Percentiles rank a stretch among this genome's conserved stretches.
phyloP scores from a whole-genome alignment of 2,329 filamentous ascomycete genomes.

The Torrubiella hemipterigena region DNA sequence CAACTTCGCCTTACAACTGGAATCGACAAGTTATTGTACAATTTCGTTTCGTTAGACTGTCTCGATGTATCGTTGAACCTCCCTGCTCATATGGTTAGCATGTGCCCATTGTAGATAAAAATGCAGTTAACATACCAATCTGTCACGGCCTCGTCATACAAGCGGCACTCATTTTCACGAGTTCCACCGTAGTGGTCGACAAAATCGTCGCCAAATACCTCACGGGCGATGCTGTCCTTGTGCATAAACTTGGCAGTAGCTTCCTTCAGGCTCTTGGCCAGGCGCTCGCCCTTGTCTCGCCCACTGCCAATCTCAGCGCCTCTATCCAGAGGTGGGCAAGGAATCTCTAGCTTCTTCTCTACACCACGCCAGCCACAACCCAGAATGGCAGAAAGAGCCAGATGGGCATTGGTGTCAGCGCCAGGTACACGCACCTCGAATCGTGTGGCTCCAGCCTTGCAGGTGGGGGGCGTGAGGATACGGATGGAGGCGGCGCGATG shows the following conservation, averaged over 20 bases:
- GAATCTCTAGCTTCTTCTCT: constrained; percentile 80
- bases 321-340: constrained; percentile 70
- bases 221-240: constrained; percentile 74
- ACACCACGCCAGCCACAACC: constrained; percentile 84
- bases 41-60: constrained; percentile 38
- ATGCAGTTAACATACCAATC: constrained; percentile 61
- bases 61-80: constrained; percentile 67
- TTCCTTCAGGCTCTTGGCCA: constrained; percentile 78
- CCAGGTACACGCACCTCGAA: constrained; percentile 90
- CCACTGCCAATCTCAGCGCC: constrained; percentile 69
- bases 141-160: constrained; percentile 94
- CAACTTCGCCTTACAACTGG: neutral
- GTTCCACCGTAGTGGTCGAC: constrained; percentile 93
- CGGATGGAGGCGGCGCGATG: constrained; percentile 87
- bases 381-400: constrained; percentile 76
- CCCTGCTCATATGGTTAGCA: constrained; percentile 35
- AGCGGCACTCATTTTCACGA: constrained; percentile 74
- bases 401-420: constrained; percentile 85
- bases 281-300: constrained; percentile 58
- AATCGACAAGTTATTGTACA: neutral
- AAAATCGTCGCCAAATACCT: constrained; percentile 89
- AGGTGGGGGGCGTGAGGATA: constrained; percentile 77
- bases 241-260: constrained; percentile 69
- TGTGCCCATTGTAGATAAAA: neutral
- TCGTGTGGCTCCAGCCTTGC: constrained; percentile 73